Base-by-base conservation (phyloP, 106 monocot genomes). In the Ottelia alismoides region DNA sequence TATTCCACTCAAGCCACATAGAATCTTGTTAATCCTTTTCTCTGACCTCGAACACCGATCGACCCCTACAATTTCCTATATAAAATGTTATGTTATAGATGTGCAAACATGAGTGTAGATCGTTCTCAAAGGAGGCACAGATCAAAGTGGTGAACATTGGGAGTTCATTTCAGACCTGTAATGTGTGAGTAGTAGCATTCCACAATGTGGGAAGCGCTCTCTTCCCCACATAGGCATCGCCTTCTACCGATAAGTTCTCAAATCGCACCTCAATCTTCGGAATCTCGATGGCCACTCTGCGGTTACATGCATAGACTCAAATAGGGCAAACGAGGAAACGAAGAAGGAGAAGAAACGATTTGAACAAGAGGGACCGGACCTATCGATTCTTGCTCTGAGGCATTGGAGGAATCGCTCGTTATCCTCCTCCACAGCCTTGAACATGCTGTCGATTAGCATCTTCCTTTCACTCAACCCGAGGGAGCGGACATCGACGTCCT, bases 191-290 rank as follows among this genome's bases (percentile, higher is more conserved):
- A n/a, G n/a, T n/a, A n/a, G n/a, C n/a, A n/a, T n/a, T n/a, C n/a
- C n/a, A n/a, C n/a, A n/a, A n/a, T n/a, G n/a, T n/a, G n/a, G n/a
- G n/a, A n/a, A n/a, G n/a, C n/a, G n/a, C n/a, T n/a, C n/a, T n/a
- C n/a, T n/a, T n/a, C n/a, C n/a, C n/a, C n/a, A n/a, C n/a, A n/a
- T n/a, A n/a, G n/a, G n/a, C n/a, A n/a, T n/a, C n/a, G n/a, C n/a
- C n/a, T n/a, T n/a, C n/a, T n/a, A 68, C 68, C 2, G 57, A 63
- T 4, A 74, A 46, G 28, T 62, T 51, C 56, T 68, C 57, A 29
- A 74, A 74, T 20, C 91, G n/a, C n/a, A n/a, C n/a, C 53, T 91
- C 81, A 20, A 85, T 72, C 67, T 73, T 75, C 0, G 91, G 91
- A 16, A 81, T 55, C 18, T 91, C 91, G 22, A 91, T 57, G 3